Conservation (phyloP, 2,329 filamentous ascomycete species). For the Neodidymelliopsis sp. region DNA sequence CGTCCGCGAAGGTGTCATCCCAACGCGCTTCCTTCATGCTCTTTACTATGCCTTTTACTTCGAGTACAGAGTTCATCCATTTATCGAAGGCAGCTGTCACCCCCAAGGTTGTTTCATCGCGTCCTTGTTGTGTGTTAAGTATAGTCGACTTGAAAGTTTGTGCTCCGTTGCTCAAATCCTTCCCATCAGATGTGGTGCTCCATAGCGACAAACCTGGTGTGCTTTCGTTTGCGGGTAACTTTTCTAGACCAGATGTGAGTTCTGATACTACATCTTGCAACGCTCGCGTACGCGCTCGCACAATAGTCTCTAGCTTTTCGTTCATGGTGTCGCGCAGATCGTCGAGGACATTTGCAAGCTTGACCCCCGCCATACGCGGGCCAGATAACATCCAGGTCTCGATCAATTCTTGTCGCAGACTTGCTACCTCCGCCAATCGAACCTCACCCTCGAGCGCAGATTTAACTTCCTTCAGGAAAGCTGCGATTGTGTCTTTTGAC, state of each 20-base stretch:
- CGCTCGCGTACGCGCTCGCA: conserved; percentile 69
- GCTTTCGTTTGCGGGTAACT: conserved; percentile 45
- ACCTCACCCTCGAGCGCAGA: conserved; percentile 65
- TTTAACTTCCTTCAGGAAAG: conserved; percentile 65
- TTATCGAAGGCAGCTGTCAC: conserved; percentile 70
- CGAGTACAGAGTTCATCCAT: conserved; percentile 78
- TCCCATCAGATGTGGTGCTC: conserved; percentile 69
- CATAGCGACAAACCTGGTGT: conserved; percentile 68
- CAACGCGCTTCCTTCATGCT: conserved; percentile 73
- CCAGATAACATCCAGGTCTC: conserved; percentile 78
- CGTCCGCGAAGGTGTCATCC: conserved; percentile 78
- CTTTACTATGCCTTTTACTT: conserved; percentile 68
- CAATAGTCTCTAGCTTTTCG: conserved; percentile 67
- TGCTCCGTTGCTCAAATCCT: conserved; percentile 71
- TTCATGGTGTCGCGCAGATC: conserved; percentile 74
- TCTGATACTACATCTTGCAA: conserved; percentile 71
- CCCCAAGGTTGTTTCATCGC: conserved; percentile 69
- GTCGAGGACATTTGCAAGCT: conserved; percentile 73
- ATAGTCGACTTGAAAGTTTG: conserved; percentile 73
- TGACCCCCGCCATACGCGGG: conserved; percentile 69
- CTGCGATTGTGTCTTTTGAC: conserved; percentile 50
- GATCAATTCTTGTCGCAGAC: conserved; percentile 73
- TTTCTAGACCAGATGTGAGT: conserved; percentile 66
- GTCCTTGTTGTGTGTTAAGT: conserved; percentile 73
- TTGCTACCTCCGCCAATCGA: conserved; percentile 73